Conservation (phyloP, 2,329 filamentous ascomycete genomes). For the Raffaelea albimanens region DNA sequence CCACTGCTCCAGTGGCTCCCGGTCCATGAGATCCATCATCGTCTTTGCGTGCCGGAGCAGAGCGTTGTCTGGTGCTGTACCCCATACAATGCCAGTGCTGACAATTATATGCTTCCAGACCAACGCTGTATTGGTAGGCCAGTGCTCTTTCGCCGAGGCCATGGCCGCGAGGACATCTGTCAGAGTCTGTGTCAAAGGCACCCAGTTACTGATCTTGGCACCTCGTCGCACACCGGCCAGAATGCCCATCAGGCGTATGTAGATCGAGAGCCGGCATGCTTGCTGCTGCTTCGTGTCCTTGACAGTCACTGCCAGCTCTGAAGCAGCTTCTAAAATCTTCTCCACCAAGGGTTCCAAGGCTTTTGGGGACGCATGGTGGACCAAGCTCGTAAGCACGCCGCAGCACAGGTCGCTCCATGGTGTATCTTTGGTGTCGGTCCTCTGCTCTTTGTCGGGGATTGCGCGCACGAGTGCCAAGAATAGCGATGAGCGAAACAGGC, state of each 20-base stretch:
- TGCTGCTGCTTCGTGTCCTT: constrained; percentile 20
- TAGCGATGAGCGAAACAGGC: constrained; percentile 49
- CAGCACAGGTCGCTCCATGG: constrained; percentile 58
- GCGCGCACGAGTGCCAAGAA: constrained; percentile 41
- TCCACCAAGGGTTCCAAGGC: constrained; percentile 63
- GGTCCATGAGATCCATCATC: constrained; percentile 49
- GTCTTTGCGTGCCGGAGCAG: constrained; percentile 60
- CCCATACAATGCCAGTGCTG: constrained; percentile 57
- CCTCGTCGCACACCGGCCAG: constrained; percentile 76
- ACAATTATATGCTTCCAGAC: constrained; percentile 52
- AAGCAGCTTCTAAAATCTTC: constrained; percentile 43
- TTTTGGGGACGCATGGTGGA: constrained; percentile 70
- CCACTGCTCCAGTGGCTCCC: constrained; percentile 55
- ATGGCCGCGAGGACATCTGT: constrained; percentile 41
- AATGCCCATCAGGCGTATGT: constrained; percentile 54
- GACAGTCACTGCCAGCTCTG: constrained; percentile 28
- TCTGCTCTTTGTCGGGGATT: constrained; percentile 40
- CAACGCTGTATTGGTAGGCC: constrained; percentile 18
- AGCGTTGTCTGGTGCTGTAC: constrained; percentile 69
- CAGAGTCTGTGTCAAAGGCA: constrained; percentile 47
- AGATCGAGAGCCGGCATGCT: constrained; percentile 35
- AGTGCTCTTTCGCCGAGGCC: constrained; percentile 8
- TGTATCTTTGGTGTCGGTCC: constrained; percentile 21
- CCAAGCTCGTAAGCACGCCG: constrained; percentile 69
- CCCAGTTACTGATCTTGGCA: constrained; percentile 64